Conservation (phyloP, 2,329 filamentous ascomycete species). For the Verticillium nubilum region DNA sequence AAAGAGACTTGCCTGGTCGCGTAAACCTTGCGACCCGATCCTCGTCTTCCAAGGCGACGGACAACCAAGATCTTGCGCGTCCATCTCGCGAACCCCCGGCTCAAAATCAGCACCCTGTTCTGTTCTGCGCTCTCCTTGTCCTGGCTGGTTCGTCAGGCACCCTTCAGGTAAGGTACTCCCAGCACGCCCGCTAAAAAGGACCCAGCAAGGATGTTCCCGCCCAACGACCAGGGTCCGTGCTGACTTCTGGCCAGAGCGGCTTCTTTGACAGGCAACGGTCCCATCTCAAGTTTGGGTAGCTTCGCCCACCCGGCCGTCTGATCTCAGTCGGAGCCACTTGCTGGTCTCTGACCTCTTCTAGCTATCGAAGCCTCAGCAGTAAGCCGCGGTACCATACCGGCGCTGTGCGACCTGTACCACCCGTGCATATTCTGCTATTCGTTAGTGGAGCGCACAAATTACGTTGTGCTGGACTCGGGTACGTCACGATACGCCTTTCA, state of each 20-base stretch:
- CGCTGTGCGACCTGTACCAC: background rate
- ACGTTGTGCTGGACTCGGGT: background rate
- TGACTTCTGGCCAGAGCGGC: slow-evolving; percentile 6
- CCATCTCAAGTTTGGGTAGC: background rate
- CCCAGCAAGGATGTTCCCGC: slow-evolving; percentile 1
- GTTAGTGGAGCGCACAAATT: background rate
- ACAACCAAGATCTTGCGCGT: background rate
- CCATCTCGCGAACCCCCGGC: background rate
- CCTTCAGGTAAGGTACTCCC: background rate
- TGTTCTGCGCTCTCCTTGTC: background rate
- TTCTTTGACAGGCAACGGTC: slow-evolving; percentile 11
- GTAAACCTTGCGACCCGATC: background rate
- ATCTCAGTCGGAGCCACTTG: background rate
- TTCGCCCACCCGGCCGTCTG: background rate
- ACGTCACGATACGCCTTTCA: background rate
- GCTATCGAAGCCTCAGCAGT: background rate
- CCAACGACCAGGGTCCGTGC: slow-evolving; percentile 4
- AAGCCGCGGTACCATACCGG: background rate
- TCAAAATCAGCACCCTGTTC: background rate
- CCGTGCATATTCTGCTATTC: background rate
- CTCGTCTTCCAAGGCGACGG: background rate
- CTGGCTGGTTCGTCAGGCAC: background rate
- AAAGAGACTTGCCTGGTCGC: background rate
- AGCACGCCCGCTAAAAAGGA: background rate
- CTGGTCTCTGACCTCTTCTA: background rate